phyloP scores from a whole-genome alignment of 1,139 yeast genomes.

The Suzukiozyma palmioleophila region DNA sequence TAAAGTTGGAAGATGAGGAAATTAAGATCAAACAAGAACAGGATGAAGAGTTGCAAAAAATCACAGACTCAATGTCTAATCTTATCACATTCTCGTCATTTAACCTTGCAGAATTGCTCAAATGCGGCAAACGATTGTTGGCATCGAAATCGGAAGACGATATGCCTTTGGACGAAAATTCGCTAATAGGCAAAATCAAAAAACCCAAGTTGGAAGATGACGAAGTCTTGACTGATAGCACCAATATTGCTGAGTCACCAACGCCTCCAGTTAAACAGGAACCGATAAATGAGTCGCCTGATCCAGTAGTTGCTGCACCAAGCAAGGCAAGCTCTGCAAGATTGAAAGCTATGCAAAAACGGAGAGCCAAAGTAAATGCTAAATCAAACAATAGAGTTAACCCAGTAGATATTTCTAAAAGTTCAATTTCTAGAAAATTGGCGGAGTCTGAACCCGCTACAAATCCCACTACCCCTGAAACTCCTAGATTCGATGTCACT shows the following conservation, averaged over 20 bases:
- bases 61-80: constrained; percentile 44
- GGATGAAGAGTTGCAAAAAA: constrained; percentile 42
- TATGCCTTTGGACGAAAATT: constrained; percentile 14
- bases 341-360: constrained; percentile 87
- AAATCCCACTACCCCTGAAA: constrained; percentile 4
- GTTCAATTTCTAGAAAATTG: constrained; percentile 64
- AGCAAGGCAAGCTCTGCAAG: constrained; percentile 61
- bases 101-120: constrained; percentile 59
- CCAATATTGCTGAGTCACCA: not conserved
- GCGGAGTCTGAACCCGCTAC: constrained; percentile 30
- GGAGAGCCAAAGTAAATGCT: constrained; percentile 83
- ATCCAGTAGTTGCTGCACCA: constrained; percentile 10
- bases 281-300: not conserved
- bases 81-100: constrained; percentile 59
- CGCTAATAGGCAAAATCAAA: constrained; percentile 32
- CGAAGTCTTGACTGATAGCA: constrained; percentile 10
- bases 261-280: constrained; percentile 7
- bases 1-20: constrained; percentile 15
- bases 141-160: constrained; percentile 60
- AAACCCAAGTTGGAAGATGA: constrained; percentile 24
- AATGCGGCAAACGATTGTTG: constrained; percentile 65
- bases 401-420: constrained; percentile 74
- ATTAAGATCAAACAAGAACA: constrained; percentile 37
- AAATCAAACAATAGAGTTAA: constrained; percentile 51
- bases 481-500: constrained; percentile 53